These are phyloP conservation scores for Phoma sp. DNA, from an alignment of 2,329 filamentous ascomycete genomes.

Conservation along the genomic window DNA sequence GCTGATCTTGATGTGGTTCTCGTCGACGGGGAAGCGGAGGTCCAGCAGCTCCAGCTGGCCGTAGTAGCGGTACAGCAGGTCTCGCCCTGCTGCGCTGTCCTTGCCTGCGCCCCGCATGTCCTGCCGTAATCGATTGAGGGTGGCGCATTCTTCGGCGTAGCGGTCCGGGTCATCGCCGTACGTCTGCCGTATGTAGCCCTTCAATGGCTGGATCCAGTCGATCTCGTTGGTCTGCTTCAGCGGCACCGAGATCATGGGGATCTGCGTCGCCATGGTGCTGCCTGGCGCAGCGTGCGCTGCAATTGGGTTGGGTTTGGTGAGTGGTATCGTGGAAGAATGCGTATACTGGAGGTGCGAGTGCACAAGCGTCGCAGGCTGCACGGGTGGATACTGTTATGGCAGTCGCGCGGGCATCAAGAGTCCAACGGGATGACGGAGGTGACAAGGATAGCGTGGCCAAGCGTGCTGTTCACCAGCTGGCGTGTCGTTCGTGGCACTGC, in stretches of 20 bases:
- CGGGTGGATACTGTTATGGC: conserved; percentile 6
- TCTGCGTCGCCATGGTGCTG: conserved; percentile 56
- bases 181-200: conserved; percentile 88
- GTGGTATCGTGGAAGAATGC: conserved; percentile 19
- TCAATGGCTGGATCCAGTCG: conserved; percentile 93
- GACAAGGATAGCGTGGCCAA: conserved; percentile 19
- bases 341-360: neutral
- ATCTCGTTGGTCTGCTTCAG: conserved; percentile 96
- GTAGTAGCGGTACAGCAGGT: conserved; percentile 96
- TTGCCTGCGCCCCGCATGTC: conserved; percentile 98
- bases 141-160: conserved; percentile 93
- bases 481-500: conserved; percentile 20
- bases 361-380: neutral
- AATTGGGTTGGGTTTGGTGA: conserved; percentile 25
- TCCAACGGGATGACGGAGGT: conserved; percentile 38
- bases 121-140: conserved; percentile 92
- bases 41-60: conserved; percentile 95
- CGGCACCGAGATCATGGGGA: conserved; percentile 94
- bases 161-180: conserved; percentile 97
- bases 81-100: conserved; percentile 91
- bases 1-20: conserved; percentile 98
- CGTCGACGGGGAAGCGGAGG: conserved; percentile 93
- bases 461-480: conserved; percentile 18
- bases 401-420: conserved; percentile 13
- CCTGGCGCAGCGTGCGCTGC: conserved; percentile 20